Base-by-base conservation (phyloP, 176 grass and related monocot species). In the Panicum miliaceum region DNA sequence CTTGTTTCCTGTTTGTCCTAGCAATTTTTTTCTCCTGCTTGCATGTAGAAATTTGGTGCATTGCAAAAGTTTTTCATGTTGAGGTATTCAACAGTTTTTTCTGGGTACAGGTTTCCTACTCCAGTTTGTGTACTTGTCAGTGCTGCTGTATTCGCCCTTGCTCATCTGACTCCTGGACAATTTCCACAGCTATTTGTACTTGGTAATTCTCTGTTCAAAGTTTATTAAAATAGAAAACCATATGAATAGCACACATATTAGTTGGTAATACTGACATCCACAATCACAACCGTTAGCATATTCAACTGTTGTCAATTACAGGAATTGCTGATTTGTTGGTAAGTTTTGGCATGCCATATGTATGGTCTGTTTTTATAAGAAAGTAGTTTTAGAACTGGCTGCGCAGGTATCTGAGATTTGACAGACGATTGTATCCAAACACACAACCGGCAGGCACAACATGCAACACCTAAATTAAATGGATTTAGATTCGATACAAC, bases 161-260 rank as follows among this genome's bases (percentile, higher is more conserved):
- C 96, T 81, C 96, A 96, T 94, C 71, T 99, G 74, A 94, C 93
- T 71, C 96, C 93, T 85, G 94, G 90, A 78, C 87, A 99, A 80
- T 96, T 99, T 85, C 93, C 86, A 18, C 96, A 94, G 71, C 81
- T 99, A 22, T 99, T 96, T 87, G 18, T 96, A 57, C 91, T 99
- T 78, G 93, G 96, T 99, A 96, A 77, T 77, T 83, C 23, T 82
- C 26, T 71, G 7, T 72, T 56, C 25, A 67, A 12, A 73, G 57
- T 7, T 35, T 45, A 68, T 5, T 47, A 74, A 43, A 50, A 75
- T 74, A 25, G 29, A 51, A 41, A 76, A 69, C 0, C 38, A 18
- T 47, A 37, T 85, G 12, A 62, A 63, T 76, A 40, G 19, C 79
- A 25, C 74, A 22, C 12, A 0, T 23, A 37, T 47, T 68, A 12